These are phyloP conservation scores for Zychaea mexicana DNA, from an alignment of 371 early-diverging fungal species.

Conservation along the genomic window DNA sequence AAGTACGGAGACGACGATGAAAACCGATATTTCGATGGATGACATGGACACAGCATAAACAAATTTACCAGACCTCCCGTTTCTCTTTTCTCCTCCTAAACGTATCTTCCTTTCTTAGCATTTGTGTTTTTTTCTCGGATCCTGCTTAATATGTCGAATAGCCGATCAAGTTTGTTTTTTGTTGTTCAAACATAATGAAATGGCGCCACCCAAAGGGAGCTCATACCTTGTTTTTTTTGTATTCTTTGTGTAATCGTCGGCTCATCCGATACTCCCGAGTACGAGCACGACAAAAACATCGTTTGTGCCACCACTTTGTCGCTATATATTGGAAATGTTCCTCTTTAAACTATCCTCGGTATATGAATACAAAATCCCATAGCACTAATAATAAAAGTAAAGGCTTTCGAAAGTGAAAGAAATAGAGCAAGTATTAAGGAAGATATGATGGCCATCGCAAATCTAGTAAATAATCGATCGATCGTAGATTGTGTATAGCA, in stretches of 20 bases:
- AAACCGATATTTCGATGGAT: neutral
- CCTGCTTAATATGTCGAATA: neutral
- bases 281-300: neutral
- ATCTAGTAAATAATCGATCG: too few species aligned
- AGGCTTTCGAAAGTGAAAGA: too few species aligned
- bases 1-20: neutral
- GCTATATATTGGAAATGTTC: too few species aligned
- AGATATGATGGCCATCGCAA: too few species aligned
- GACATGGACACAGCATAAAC: neutral
- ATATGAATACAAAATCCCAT: too few species aligned
- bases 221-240: neutral
- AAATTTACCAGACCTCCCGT: too few species aligned
- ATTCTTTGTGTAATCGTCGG: neutral
- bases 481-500: too few species aligned
- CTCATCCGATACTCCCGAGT: conserved; percentile 5
- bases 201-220: neutral
- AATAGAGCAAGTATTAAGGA: too few species aligned
- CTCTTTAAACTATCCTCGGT: too few species aligned
- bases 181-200: neutral
- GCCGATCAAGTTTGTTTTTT: neutral
- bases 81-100: neutral
- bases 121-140: neutral
- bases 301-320: neutral
- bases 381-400: too few species aligned
- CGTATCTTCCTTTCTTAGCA: neutral